phyloP scores from a whole-genome alignment of 257 asterid genomes.

The Jacaranda mimosifolia region DNA sequence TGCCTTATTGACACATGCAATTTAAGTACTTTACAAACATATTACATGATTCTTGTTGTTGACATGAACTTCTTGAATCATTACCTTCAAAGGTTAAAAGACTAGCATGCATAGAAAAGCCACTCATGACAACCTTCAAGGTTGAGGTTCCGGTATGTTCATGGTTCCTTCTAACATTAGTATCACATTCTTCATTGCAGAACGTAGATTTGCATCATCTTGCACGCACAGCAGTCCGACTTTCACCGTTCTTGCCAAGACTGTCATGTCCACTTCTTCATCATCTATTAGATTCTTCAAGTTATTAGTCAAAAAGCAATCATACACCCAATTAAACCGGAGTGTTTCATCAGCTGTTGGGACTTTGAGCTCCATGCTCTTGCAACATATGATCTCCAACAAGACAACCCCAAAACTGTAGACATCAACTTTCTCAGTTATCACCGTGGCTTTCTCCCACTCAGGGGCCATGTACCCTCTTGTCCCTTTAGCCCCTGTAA shows the following conservation, averaged over 20 bases:
- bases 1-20: neutral
- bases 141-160: slow-evolving; percentile 4
- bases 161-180: slow-evolving; percentile 7
- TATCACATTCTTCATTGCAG: slow-evolving; percentile 1
- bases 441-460: neutral
- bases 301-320: slow-evolving; percentile 4
- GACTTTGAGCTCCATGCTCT: neutral
- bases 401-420: slow-evolving; percentile 1
- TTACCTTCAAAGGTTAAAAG: neutral
- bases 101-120: neutral
- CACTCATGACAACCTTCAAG: neutral
- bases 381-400: slow-evolving; percentile 8
- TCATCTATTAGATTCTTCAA: neutral
- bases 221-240: slow-evolving; percentile 9
- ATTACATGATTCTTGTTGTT: neutral
- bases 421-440: slow-evolving; percentile 15
- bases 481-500: slow-evolving; percentile 19
- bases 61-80: neutral
- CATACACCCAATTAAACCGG: neutral
- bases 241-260: slow-evolving; percentile 7
- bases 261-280: slow-evolving; percentile 15
- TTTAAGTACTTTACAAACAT: neutral
- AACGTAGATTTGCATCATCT: neutral
- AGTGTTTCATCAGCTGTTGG: neutral
- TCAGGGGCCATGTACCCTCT: slow-evolving; percentile 8